Base-by-base conservation (phyloP, 345 rosid species). In the Citrus sp. region DNA sequence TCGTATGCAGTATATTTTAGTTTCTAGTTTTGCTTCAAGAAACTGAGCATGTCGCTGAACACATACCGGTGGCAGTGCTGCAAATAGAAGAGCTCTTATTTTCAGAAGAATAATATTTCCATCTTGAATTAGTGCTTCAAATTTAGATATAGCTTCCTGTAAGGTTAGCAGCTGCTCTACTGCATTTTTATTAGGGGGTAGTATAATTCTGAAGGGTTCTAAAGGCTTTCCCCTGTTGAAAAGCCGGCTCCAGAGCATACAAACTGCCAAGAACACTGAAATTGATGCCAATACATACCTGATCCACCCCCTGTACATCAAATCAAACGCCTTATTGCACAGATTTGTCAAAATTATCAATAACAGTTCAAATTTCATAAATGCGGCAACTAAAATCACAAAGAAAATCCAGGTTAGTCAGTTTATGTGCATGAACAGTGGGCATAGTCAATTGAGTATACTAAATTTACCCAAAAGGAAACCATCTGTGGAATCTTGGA, bases 11-110 rank as follows among this genome's bases (percentile, higher is more conserved):
- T 24, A 2, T 22, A 34, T 73, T 59, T 55, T 60, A 16, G 77
- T 59, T 34, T 38, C 42, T 25, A 9, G 19, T 37, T 72, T 24
- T 24, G 55, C 60, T 55, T 22, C 14, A 22, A 18, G 73, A 46
- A 69, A 25, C 67, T 69, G 24, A 71, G 74, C 38, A 25, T 77
- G 77, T 56, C 38, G 21, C 28, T 1, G 19, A 70, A 37, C 67
- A 70, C 74, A 64, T 86, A 95, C 98, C 94, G 87, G 94, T 32
- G 99, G 98, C 73, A 92, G 83, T 51, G 89, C 79, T 60, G 96
- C 97, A 78, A 95, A 89, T 37, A 91, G 66, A 71, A 95, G 88
- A 72, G 99, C 99, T 88, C 99, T 87, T 72, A 93, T 85, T 87
- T 95, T 93, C 84, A 95, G 91, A 71, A 93, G 98, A 80, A 83